Base-by-base conservation (phyloP, 495 filamentous ascomycete genomes). In the Penicillium longicatenatum region DNA sequence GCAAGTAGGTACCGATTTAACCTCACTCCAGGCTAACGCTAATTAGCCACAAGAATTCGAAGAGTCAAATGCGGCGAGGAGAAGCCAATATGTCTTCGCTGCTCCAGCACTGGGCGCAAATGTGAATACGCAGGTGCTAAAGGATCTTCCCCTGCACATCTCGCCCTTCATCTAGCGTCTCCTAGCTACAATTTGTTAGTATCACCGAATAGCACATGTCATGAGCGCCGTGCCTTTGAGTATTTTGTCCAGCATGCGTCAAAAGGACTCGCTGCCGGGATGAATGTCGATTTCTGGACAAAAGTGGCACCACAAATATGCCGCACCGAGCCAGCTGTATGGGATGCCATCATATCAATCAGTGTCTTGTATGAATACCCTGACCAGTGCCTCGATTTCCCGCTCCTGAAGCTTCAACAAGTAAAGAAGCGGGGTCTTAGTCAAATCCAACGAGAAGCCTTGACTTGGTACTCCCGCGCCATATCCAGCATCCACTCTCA, bases 11-110 rank as follows among this genome's bases (percentile, higher is more conserved):
- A 22, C 16, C 14, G 21, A 10, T 19, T 10, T 39, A 17, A 21
- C 16, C 48, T 21, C 45, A 21, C 17, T 33, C 6, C 14, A 3
- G 11, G n/a, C 17, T 30, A 35, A 30, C 17, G 11, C 6, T 41
- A 55, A 22, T 54, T 21, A 8, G 29, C 11, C 19, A 4, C 53
- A 3, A 87, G 85, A 62, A 79, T 78, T 48, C 77, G 86, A 43
- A 77, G 79, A 60, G 84, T 89, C 24, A 87, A 88, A 71, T 89
- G 86, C 69, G 86, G 84, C 69, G 86, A 89, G 67, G 75, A 73
- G 54, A 83, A 82, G 48, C 85, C 86, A 24, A 16, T 12, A 29
- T 46, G 44, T 22, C 31, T 9, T 35, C 31, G 31, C 9, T 35
- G 31, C 31, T 10, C 12, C 31, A 35, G 12, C 10, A 35, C 31